phyloP scores from a whole-genome alignment of 106 monocot genomes.

The Acorus calamus region DNA sequence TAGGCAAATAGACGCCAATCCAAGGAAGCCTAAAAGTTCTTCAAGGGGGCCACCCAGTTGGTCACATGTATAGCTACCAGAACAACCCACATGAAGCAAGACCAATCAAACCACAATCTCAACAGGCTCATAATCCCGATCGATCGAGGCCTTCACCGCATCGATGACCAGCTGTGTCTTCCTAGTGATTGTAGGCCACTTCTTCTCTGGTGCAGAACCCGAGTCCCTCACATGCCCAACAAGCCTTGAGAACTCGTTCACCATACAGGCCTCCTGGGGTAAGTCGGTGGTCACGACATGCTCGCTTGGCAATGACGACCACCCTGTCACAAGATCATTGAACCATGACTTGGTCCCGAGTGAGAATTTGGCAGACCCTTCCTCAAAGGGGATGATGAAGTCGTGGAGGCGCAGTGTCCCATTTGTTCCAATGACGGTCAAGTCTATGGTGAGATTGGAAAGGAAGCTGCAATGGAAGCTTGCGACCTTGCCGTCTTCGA shows the following conservation, averaged over 20 bases:
- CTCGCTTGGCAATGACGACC: slow-evolving; percentile 37
- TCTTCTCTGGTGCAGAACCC: slow-evolving; percentile 26
- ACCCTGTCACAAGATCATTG: slow-evolving; percentile 41
- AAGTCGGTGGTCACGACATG: slow-evolving; percentile 41
- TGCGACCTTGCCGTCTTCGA: slow-evolving; percentile 55
- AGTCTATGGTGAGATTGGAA: slow-evolving; percentile 45
- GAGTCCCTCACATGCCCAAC: slow-evolving; percentile 28
- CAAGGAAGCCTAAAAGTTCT: too few relatives aligned
- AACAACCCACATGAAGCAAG: background rate
- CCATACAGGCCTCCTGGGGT: slow-evolving; percentile 73
- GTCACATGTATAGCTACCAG: too few relatives aligned
- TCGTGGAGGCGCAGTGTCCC: slow-evolving; percentile 48
- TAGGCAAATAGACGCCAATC: too few relatives aligned
- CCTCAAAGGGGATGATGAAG: slow-evolving; percentile 55
- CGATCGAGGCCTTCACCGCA: slow-evolving; percentile 50
- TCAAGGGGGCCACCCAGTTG: too few relatives aligned
- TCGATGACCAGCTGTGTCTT: slow-evolving; percentile 59
- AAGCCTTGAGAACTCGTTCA: slow-evolving; percentile 60
- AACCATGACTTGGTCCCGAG: slow-evolving; percentile 30
- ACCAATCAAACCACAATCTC: slow-evolving; percentile 12
- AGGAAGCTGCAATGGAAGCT: slow-evolving; percentile 68
- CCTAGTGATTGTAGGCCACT: slow-evolving; percentile 44
- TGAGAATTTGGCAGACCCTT: slow-evolving; percentile 27
- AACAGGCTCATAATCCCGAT: slow-evolving; percentile 34
- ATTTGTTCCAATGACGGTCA: slow-evolving; percentile 37